Base-by-base conservation (phyloP, 257 asterid genomes). In the Salvia splendens region DNA sequence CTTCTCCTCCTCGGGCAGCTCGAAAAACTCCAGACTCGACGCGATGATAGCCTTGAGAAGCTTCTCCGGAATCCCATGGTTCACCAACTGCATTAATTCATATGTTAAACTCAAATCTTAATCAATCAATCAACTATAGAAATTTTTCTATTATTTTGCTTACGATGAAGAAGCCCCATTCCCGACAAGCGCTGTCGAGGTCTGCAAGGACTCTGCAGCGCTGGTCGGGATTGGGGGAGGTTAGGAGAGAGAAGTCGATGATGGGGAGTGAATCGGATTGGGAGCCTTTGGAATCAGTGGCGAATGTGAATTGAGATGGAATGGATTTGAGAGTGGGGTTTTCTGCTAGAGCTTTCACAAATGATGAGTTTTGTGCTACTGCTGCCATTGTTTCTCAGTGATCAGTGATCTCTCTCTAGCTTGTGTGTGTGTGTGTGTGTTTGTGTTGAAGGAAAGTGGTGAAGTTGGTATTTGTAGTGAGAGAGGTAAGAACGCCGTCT, bases 91-190 rank as follows among this genome's bases (percentile, higher is more conserved):
- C 52, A 17, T 24, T 24, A 24, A 24, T 20, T 20, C 0, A 20
- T 15, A 49, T 15, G 28, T 40, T 40, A 40, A 24, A 24, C 30
- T 6, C 0, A 2, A 38, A 38, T 38, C 9, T 38, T 1, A 5
- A 0, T 38, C 9, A 38, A 38, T 6, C 45, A 2, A 40, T 2
- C 2, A 1, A 40, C 45, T 40, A 6, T 2, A 8, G 0, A 40
- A 38, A 38, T 4, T 36, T 36, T 36, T 3, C 1, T 36, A 3
- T 36, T 7, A 0, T 6, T 40, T 40, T 40, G 45, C 36, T 52
- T 52, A 52, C 59, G 38, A 52, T 24, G 38, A 52, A n/a, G 78
- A 83, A 81, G 11, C 89, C 86, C 89, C 89, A 81, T 0, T 83
- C 78, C 24, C 75, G 71, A 17, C 89, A 81, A 3, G 84, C 86